phyloP scores from a whole-genome alignment of 441 rosid species.

The Macaranga tanarius region DNA sequence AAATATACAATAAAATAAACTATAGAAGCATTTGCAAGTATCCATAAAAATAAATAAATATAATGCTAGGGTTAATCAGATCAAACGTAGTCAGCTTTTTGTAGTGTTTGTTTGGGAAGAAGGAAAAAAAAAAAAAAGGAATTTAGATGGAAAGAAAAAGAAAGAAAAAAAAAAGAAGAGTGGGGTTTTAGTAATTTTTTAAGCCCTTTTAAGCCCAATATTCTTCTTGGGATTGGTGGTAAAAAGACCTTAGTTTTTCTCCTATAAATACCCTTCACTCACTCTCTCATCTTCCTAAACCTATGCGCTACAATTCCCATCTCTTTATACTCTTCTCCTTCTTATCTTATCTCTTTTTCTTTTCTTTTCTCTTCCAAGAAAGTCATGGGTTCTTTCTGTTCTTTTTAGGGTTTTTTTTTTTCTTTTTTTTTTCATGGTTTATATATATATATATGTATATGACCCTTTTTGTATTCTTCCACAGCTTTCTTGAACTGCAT shows the following conservation, averaged over 20 bases:
- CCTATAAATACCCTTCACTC: conserved; percentile 45
- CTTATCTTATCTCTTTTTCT: conserved; percentile 4
- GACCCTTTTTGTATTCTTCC: conserved; percentile 89
- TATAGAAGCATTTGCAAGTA: too few species aligned
- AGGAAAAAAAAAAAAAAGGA: not conserved
- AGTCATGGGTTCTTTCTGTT: not conserved
- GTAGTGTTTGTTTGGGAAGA: not conserved
- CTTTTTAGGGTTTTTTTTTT: not conserved
- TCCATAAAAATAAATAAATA: too few species aligned
- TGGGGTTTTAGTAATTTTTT: conserved; percentile 44
- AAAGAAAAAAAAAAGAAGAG: not conserved
- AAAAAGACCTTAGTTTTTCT: conserved; percentile 33
- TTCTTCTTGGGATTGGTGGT: conserved; percentile 93
- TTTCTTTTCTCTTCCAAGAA: conserved; percentile 4
- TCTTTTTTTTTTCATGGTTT: not conserved
- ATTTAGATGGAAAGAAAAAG: not conserved
- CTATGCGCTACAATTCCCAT: conserved; percentile 22
- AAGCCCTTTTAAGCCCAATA: conserved; percentile 54
- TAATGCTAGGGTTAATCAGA: conserved; percentile 30
- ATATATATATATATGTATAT: not conserved
- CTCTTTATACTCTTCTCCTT: too few species aligned
- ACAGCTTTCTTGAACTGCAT: conserved; percentile 99
- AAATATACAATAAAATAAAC: too few species aligned
- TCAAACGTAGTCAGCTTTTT: conserved; percentile 30
- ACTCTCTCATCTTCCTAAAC: conserved; percentile 16